A percentile compares a stretch with the other conserved stretches of the same genome.
Conservation (phyloP, 1,284 basidiomycete genomes). For the Hypsizygus ulmarius region DNA sequence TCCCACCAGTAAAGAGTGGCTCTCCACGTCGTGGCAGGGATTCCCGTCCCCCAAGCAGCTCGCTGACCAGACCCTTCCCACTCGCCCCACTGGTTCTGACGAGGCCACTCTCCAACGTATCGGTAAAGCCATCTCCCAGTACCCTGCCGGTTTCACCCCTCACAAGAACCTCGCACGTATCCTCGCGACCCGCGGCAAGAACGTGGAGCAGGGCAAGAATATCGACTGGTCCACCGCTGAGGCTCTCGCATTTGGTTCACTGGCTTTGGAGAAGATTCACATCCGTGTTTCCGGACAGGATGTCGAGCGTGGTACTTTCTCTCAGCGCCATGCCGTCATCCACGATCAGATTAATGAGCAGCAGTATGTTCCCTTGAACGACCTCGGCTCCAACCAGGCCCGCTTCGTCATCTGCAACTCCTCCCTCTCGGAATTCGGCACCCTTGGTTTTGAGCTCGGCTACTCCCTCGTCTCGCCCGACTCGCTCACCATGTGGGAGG, state of each 20-base stretch:
- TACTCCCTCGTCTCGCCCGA: conserved; percentile 98
- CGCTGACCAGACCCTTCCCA: conserved; percentile 88
- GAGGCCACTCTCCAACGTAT: conserved; percentile 81
- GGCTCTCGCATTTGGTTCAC: conserved; percentile 93
- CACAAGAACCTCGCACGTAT: conserved; percentile 97
- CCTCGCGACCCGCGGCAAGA: conserved; percentile 83
- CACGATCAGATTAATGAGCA: conserved; percentile 95
- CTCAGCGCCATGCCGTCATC: conserved; percentile 96
- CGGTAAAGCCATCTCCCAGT: conserved; percentile 83
- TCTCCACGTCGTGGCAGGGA: conserved; percentile 96
- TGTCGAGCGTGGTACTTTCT: conserved; percentile 99
- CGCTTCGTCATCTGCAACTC: conserved; percentile 97
- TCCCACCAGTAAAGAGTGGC: conserved; percentile 93
- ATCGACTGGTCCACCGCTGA: conserved; percentile 99
- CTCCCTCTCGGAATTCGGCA: conserved; percentile 93
- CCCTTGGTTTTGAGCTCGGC: conserved; percentile 96
- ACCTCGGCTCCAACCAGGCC: conserved; percentile 86
- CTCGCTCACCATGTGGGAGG: conserved; percentile 96
- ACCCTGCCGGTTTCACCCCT: conserved; percentile 83
- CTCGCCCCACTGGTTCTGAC: conserved; percentile 82
- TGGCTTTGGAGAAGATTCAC: conserved; percentile 91
- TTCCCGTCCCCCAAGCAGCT: conserved; percentile 98
- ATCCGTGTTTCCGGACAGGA: conserved; percentile 98
- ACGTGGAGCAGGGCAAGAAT: conserved; percentile 85
- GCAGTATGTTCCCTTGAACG: conserved; percentile 88